Evolutionary conservation across 208 protist genomes (phyloP), one percentile per base, ranked within the genome.

Genomic region (Angomonas deanei): DNA sequence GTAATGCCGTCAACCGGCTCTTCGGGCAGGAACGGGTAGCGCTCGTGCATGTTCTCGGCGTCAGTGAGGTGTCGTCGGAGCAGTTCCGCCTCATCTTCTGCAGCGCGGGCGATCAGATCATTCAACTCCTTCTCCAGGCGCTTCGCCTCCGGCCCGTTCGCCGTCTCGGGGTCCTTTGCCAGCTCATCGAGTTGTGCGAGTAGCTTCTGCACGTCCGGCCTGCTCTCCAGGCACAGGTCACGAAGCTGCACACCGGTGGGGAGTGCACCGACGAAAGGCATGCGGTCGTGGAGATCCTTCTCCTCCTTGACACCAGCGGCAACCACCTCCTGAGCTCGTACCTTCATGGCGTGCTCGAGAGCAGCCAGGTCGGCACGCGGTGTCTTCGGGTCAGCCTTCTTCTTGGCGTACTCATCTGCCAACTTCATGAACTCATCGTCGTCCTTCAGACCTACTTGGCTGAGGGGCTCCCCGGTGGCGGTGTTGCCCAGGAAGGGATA

Each of bases 161-260:
- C n/a, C n/a, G n/a, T n/a, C n/a, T n/a, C n/a, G n/a, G n/a, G n/a
- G n/a, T 80, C 67, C 30, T 70, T 49, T 30, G 54, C 52, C 50
- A 84, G 61, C 48, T 75, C 75, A 55, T 64, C 60, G 60, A 72
- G 62, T 64, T 75, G 61, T 54, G 64, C 57, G 27, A 76, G 27
- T 17, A 86, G 61, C 24, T 39, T 61, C 48, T 31, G 60, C 26
- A 84, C 54, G 49, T 64, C 62, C 13, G 66, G 66, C 33, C 78
- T 32, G 26, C 53, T 62, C 26, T 47, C 48, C 21, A 81, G 61
- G 49, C 72, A 38, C 32, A 88, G 47, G 48, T 74, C 62, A 36
- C 68, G 62, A 62, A 82, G 64, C 61, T 66, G 17, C 11, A 80
- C 64, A 48, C 60, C 66, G 17, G 24, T 54, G n/a, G 71, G 64